A percentile compares a stretch with the other conserved stretches of the same genome.
Evolutionary conservation across 1,284 basidiomycete species (phyloP).

Genomic region (Ceratobasidium sp.): DNA sequence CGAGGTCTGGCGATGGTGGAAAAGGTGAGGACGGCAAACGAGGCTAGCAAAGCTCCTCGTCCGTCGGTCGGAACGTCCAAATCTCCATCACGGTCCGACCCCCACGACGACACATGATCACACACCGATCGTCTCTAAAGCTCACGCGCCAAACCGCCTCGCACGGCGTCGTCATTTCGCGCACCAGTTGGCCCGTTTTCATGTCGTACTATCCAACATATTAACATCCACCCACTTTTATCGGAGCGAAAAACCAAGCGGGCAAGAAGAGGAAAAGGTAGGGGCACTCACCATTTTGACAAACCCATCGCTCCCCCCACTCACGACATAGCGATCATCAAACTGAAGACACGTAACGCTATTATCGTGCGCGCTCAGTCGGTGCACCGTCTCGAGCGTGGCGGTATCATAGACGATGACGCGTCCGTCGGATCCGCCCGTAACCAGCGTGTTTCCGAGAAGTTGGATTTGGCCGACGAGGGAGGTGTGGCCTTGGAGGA

Average conservation of each 20-base stretch:
- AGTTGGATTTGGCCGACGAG: constrained; percentile 95
- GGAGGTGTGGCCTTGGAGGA: constrained; percentile 92
- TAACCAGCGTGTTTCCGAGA: constrained; percentile 74
- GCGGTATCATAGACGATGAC: constrained; percentile 87
- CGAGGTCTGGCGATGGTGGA: no score
- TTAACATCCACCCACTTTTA: background rate
- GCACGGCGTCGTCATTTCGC: constrained; percentile 76
- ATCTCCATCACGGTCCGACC: constrained; percentile 92
- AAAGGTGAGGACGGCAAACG: no score
- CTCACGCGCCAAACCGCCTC: constrained; percentile 90
- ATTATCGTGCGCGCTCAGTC: constrained; percentile 79
- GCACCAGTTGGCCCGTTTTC: constrained; percentile 69
- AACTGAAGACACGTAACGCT: constrained; percentile 91
- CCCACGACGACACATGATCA: constrained; percentile 81
- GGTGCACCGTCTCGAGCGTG: constrained; percentile 56
- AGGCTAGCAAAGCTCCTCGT: constrained; percentile 16
- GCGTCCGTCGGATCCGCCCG: constrained; percentile 92
- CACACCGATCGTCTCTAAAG: constrained; percentile 78
- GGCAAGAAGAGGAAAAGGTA: background rate
- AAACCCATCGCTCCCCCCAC: constrained; percentile 89
- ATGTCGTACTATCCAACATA: constrained; percentile 65
- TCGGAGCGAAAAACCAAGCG: background rate
- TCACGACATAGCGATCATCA: constrained; percentile 78
- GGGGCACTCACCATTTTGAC: constrained; percentile 68
- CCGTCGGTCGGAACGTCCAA: constrained; percentile 66